phyloP scores from a whole-genome alignment of 169 alveolate genomes.

The Hepatocystis sp. region DNA sequence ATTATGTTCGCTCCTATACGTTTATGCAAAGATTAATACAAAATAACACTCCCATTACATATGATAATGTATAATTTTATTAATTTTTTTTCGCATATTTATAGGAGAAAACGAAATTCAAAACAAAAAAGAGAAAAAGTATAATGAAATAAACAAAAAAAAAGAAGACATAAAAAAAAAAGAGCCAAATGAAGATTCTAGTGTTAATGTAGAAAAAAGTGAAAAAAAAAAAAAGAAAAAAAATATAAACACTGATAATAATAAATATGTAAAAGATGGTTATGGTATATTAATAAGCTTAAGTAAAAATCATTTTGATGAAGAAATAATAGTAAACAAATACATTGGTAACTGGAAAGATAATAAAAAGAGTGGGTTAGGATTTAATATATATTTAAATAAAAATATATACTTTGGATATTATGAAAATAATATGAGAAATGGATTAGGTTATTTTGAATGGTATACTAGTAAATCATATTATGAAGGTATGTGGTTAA shows the following conservation, averaged over 20 bases:
- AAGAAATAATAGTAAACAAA: slow-evolving; percentile 43
- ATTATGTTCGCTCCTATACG: too few species aligned
- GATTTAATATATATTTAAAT: slow-evolving; percentile 51
- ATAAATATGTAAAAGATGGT: slow-evolving; percentile 43
- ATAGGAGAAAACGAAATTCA: slow-evolving; percentile 12
- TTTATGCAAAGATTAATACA: too few species aligned
- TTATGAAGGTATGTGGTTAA: slow-evolving; percentile 59
- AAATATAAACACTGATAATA: too few species aligned
- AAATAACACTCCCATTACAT: too few species aligned
- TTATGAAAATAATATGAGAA: slow-evolving; percentile 48
- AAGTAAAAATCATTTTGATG: slow-evolving; percentile 19
- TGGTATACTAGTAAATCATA: slow-evolving; percentile 29
- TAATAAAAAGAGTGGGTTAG: slow-evolving; percentile 61
- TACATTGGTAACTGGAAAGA: slow-evolving; percentile 68
- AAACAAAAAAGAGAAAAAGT: neutral
- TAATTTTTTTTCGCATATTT: neutral
- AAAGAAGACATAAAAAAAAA: slow-evolving; percentile 31
- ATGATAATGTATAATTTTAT: too few species aligned
- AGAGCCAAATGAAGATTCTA: slow-evolving; percentile 7
- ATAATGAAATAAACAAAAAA: neutral
- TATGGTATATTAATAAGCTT: slow-evolving; percentile 50
- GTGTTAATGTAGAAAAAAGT: slow-evolving; percentile 9
- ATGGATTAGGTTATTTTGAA: slow-evolving; percentile 63
- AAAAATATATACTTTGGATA: slow-evolving; percentile 61
- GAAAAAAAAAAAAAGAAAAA: slow-evolving; percentile 40